phyloP scores from a whole-genome alignment of 2,329 filamentous ascomycete genomes.

The Clonostachys rosea region DNA sequence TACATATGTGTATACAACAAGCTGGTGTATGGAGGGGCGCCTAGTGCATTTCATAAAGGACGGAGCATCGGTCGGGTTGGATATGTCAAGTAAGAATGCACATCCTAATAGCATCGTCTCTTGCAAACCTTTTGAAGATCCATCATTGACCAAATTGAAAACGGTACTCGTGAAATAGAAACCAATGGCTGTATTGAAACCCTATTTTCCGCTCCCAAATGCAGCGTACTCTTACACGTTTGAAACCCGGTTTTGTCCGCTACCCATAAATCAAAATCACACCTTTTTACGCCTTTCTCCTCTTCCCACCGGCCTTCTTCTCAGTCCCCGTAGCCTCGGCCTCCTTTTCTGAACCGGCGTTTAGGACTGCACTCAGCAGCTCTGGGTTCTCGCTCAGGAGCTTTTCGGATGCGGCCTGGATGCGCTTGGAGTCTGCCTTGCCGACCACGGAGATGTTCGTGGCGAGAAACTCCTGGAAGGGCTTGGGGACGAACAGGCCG shows the following conservation, averaged over 20 bases:
- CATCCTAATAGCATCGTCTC: not conserved
- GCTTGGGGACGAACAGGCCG: constrained; percentile 67
- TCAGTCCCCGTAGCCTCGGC: constrained; percentile 21
- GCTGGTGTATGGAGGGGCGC: too few relatives aligned
- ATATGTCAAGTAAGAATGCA: too few relatives aligned
- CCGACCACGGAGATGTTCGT: constrained; percentile 63
- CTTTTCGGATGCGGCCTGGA: constrained; percentile 27
- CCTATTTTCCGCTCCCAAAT: too few relatives aligned
- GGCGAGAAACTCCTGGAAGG: constrained; percentile 76
- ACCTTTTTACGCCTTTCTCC: constrained; percentile 33
- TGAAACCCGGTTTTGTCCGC: too few relatives aligned
- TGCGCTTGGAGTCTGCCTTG: constrained; percentile 57
- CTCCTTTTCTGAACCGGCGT: constrained; percentile 20
- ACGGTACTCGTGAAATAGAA: too few relatives aligned
- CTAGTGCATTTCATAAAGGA: too few relatives aligned
- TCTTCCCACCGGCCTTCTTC: constrained; percentile 37
- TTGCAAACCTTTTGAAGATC: not conserved
- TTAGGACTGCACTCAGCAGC: constrained; percentile 42
- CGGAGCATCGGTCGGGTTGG: too few relatives aligned
- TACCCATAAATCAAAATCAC: not conserved
- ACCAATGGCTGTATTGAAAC: too few relatives aligned
- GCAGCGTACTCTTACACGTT: too few relatives aligned
- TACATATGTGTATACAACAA: too few relatives aligned
- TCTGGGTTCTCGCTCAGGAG: constrained; percentile 34
- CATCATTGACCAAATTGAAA: too few relatives aligned